Base-by-base conservation (phyloP, 2,329 filamentous ascomycete genomes). In the Penicillium occitanis region DNA sequence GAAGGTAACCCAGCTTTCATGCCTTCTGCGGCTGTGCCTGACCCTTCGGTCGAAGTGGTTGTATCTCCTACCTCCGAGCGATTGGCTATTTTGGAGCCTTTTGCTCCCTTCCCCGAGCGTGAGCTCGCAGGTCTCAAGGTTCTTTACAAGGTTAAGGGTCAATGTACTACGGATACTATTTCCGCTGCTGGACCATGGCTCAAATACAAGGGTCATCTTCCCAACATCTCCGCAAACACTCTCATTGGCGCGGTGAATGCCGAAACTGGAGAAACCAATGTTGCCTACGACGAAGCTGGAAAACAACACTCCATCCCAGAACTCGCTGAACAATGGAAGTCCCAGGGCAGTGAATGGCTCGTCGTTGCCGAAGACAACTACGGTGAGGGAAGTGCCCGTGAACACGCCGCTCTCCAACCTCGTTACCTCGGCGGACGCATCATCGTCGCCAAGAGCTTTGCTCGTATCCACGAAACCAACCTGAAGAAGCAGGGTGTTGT, bases 141-240 rank as follows among this genome's bases (percentile, higher is more conserved):
- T 19, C 89, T 99, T 17, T 94, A 96, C 84, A 98, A 98, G 82
- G 91, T 98, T 70, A 91, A 93, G 69, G 95, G 95, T 70, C 97
- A 99, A 82, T 99, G 95, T 85, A 99, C 95, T 66, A 99, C 95
- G 51, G 95, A 99, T 81, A 98, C 95, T 72, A 99, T 99, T 80
- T 98, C 93, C 44, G 94, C 94, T 40, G 94, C 94, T 0, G 94
- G 94, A 5, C 94, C 94, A 17, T 98, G 94, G 94, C 87, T 99
- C 71, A 98, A 98, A 82, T 99, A 98, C 88, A 98, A 98, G 85
- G 95, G 95, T 69, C 95, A 99, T 80, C 87, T 99, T 69, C 92
- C 95, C 78, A 99, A 99, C 84, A 99, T 99, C 79, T 91, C 90
- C 72, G 92, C 92, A 76, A 99, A 99, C 86, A 99, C 95, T 2